phyloP scores from a whole-genome alignment of 2,329 filamentous ascomycete genomes.

The Trichoderma cornu-damae region DNA sequence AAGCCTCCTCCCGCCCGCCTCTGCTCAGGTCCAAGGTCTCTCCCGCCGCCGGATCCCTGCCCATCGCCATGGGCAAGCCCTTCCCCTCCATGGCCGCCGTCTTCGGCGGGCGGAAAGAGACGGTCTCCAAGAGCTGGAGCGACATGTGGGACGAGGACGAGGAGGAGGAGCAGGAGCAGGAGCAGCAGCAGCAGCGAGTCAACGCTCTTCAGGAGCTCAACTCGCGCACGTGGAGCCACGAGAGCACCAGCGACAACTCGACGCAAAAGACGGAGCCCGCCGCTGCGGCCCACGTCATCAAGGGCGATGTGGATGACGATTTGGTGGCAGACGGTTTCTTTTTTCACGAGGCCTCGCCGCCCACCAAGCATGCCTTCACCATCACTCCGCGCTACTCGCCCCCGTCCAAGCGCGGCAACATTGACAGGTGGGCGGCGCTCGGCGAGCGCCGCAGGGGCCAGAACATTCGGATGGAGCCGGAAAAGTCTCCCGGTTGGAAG shows the following conservation, averaged over 20 bases:
- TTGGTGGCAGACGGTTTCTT: conserved; percentile 65
- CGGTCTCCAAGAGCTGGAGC: conserved; percentile 97
- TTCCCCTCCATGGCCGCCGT: conserved; percentile 69
- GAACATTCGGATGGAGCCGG: conserved; percentile 45
- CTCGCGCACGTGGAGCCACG: conserved; percentile 73
- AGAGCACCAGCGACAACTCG: conserved; percentile 52
- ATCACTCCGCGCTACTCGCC: conserved; percentile 56
- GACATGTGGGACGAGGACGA: conserved; percentile 94
- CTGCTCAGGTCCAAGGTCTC: conserved; percentile 42
- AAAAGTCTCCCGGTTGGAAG: conserved; percentile 47
- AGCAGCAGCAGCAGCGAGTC: conserved; percentile 47
- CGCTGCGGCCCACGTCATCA: conserved; percentile 31
- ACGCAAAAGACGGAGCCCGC: conserved; percentile 22
- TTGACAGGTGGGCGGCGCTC: conserved; percentile 87
- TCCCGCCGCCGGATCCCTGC: conserved; percentile 63
- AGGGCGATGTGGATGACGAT: conserved; percentile 57
- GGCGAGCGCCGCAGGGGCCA: conserved; percentile 76
- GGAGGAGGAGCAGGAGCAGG: conserved; percentile 70
- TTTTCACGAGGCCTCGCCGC: conserved; percentile 58
- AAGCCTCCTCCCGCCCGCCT: conserved; percentile 47
- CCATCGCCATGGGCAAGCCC: conserved; percentile 75
- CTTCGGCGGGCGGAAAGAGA: conserved; percentile 71
- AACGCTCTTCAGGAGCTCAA: conserved; percentile 58
- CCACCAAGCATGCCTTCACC: conserved; percentile 34
- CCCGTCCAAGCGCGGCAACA: conserved; percentile 53